Conservation (phyloP, 2,329 filamentous ascomycete species). For the Cadophora luteo-olivacea region DNA sequence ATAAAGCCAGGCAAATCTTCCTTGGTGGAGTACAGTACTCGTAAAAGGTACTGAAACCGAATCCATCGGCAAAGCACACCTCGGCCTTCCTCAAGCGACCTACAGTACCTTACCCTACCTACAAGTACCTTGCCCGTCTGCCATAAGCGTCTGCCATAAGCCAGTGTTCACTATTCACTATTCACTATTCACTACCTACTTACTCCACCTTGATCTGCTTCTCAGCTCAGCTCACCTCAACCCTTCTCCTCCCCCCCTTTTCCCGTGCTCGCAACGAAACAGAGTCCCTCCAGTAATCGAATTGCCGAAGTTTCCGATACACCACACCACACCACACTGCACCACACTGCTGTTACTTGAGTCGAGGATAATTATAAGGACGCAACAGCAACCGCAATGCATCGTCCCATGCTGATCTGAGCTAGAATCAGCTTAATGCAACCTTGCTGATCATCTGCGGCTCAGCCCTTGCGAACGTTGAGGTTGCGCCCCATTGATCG, state of each 20-base stretch:
- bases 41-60: no score
- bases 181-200: no score
- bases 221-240: background rate
- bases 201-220: background rate
- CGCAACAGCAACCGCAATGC: background rate
- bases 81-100: no score
- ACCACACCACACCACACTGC: background rate
- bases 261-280: background rate
- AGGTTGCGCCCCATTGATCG: conserved; percentile 13
- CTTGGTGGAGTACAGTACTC: background rate
- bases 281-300: background rate
- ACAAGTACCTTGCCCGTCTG: no score
- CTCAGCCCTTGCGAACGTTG: conserved; percentile 3
- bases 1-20: background rate
- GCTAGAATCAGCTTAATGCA: conserved; percentile 1
- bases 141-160: no score
- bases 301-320: conserved; percentile 1
- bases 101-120: no score
- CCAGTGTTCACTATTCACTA: no score
- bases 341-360: background rate
- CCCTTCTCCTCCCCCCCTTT: background rate
- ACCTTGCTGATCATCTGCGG: conserved; percentile 10
- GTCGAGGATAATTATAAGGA: background rate
- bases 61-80: no score
- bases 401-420: conserved; percentile 9